Evolutionary conservation across 257 asterid genomes (phyloP), one percentile per base, ranked within the genome.

Genomic region (Solanum neorickii): DNA sequence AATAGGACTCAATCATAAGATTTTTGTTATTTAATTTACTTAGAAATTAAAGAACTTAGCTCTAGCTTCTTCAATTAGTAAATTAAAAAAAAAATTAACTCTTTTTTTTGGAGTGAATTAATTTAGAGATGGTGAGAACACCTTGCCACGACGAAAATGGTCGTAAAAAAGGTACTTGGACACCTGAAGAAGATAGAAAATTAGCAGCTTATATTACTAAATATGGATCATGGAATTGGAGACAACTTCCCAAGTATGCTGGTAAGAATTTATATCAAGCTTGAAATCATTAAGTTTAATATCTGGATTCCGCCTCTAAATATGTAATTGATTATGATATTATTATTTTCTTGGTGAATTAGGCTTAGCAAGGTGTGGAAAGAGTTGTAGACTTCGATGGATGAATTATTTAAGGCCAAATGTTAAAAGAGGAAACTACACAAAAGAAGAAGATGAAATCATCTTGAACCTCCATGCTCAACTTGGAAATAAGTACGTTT

Each of bases 371-470:
- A 87, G 89, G 60, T 87, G 89, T 47, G 89, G 89, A 41, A 87
- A 87, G 82, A 87, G 89, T 42, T 87, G 86, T 86, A 82, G 89
- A 82, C 80, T 87, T 69, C 44, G 89, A 80, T 87, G 88, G 88
- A 78, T 87, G 88, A 87, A 87, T 87, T 78, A 86, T 39, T 47
- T 86, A 15, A 86, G 60, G 2, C 88, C 88, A 7, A 75, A 86
- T 56, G 21, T 86, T 27, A 86, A 86, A 76, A 86, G 85, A 73
- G 88, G 88, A 3, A 86, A 86, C 12, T 86, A 73, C 33, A 75
- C 85, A 9, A 86, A 86, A 73, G 88, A 86, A 86, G 88, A 86
- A 39, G 88, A 86, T 13, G 85, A 86, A 33, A 35, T 75, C 25
- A 86, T 86, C 42, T 31, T 86, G 75, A 86, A 74, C 3, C 23